Conservation (phyloP, 306 rosid genomes). For the Carpinus viminea region DNA sequence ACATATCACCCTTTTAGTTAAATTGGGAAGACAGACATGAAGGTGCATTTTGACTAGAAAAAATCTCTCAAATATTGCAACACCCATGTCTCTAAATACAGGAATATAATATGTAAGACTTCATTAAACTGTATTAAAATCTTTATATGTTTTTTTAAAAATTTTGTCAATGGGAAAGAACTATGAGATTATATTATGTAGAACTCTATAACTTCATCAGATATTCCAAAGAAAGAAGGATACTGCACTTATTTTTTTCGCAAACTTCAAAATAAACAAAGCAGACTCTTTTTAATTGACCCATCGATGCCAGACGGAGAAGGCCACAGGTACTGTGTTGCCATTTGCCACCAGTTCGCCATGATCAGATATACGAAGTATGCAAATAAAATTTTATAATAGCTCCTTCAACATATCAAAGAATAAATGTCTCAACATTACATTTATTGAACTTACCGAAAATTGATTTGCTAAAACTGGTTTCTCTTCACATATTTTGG, state of each 20-base stretch:
- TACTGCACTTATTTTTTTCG: neutral
- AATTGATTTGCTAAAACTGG: slow-evolving; percentile 92
- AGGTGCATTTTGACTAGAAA: neutral
- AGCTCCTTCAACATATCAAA: slow-evolving; percentile 8
- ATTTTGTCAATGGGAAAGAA: neutral
- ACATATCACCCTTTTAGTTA: neutral
- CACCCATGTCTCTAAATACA: neutral
- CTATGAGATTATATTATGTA: neutral
- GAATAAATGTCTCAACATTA: slow-evolving; percentile 19
- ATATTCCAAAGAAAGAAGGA: neutral
- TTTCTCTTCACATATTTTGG: slow-evolving; percentile 71
- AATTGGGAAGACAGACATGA: neutral
- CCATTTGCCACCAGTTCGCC: neutral
- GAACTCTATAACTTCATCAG: neutral
- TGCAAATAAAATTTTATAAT: neutral
- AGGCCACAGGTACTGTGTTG: neutral
- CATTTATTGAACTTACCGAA: slow-evolving; percentile 60
- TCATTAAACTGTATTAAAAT: neutral
- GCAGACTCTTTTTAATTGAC: neutral
- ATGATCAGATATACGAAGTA: neutral
- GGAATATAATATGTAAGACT: neutral
- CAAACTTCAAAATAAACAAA: neutral
- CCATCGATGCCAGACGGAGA: neutral
- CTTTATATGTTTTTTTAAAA: neutral
- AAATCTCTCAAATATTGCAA: neutral